Evolutionary conservation across 2,329 filamentous ascomycete genomes (phyloP).

Genomic region (Paramyrothecium roridum): DNA sequence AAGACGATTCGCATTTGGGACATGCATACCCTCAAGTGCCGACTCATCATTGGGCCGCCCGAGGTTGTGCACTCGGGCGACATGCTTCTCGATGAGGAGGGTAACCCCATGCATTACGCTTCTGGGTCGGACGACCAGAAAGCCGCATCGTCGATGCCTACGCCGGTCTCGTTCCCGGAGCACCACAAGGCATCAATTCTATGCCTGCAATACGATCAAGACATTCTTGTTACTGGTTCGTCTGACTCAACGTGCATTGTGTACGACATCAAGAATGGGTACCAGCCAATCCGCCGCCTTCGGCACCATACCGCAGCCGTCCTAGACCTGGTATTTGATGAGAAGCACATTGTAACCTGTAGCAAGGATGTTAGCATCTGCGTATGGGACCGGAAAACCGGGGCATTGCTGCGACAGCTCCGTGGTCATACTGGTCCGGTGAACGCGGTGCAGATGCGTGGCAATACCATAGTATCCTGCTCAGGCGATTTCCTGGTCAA

Average conservation of each 20-base stretch:
- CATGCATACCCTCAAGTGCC: conserved; percentile 81
- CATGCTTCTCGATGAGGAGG: conserved; percentile 50
- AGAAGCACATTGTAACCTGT: conserved; percentile 91
- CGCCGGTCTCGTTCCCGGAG: conserved; percentile 52
- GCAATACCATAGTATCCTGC: conserved; percentile 88
- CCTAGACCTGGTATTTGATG: conserved; percentile 89
- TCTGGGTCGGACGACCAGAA: conserved; percentile 47
- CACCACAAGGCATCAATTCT: conserved; percentile 92
- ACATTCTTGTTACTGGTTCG: conserved; percentile 91
- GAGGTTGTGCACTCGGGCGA: conserved; percentile 53
- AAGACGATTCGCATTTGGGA: conserved; percentile 97
- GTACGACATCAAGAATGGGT: conserved; percentile 78
- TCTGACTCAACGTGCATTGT: conserved; percentile 91
- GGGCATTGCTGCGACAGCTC: conserved; percentile 72
- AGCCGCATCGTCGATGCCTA: conserved; percentile 46
- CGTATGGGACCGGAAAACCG: conserved; percentile 85
- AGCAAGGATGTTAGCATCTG: conserved; percentile 94
- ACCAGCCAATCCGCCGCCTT: conserved; percentile 76
- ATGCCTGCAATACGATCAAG: conserved; percentile 90
- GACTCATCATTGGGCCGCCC: conserved; percentile 79
- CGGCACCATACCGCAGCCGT: conserved; percentile 81
- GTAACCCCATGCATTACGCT: conserved; percentile 52
- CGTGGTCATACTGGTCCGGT: conserved; percentile 87
- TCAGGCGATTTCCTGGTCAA: conserved; percentile 92
- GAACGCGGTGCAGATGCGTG: conserved; percentile 92